These are phyloP conservation scores for Venturia aucupariae DNA, from an alignment of 2,329 filamentous ascomycete species.

Conservation along the genomic window DNA sequence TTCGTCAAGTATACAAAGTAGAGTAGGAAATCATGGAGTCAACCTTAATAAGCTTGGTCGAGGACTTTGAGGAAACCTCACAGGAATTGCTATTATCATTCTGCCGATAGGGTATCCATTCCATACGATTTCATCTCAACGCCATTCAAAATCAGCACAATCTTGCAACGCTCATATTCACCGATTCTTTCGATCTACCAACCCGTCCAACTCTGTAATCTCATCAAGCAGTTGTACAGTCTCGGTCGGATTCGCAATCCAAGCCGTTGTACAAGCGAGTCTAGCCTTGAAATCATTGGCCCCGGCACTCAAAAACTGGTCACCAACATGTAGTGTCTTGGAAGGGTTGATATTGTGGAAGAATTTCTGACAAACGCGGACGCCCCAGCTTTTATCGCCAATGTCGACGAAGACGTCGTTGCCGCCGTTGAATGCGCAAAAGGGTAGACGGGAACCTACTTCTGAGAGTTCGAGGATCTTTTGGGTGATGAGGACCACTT, in stretches of 20 bases:
- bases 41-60: too few relatives aligned
- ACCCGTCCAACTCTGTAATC: conserved; percentile 42
- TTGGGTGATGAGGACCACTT: conserved; percentile 90
- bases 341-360: conserved; percentile 68
- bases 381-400: conserved; percentile 94
- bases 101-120: conserved; percentile 1
- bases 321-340: conserved; percentile 83
- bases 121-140: not conserved
- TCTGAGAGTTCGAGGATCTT: conserved; percentile 78
- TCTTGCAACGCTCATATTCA: not conserved
- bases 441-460: conserved; percentile 63
- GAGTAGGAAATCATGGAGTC: too few relatives aligned
- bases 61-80: not conserved
- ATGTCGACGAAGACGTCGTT: conserved; percentile 98
- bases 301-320: conserved; percentile 91
- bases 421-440: conserved; percentile 94
- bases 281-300: conserved; percentile 97
- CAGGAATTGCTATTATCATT: not conserved
- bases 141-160: not conserved
- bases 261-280: conserved; percentile 86
- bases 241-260: conserved; percentile 89
- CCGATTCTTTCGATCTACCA: conserved; percentile 19
- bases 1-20: too few relatives aligned
- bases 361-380: conserved; percentile 83
- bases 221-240: conserved; percentile 87